Evolutionary conservation across 495 filamentous ascomycete genomes (phyloP).

Genomic region (Niebla homalea): DNA sequence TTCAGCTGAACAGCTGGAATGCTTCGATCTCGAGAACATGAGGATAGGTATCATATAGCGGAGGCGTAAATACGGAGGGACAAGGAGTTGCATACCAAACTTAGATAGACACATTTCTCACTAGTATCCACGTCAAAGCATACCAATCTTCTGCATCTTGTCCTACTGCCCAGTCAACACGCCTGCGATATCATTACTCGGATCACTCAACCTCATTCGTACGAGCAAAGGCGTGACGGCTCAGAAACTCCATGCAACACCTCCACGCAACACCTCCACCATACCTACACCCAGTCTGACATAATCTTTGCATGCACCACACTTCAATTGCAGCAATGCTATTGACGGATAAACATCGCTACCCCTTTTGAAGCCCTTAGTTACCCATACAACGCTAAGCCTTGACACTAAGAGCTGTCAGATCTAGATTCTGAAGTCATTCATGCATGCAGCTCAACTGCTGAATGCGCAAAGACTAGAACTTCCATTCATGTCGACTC

Average conservation of each 20-base stretch:
- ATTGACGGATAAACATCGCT: neutral
- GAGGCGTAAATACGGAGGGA: neutral
- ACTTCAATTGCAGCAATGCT: constrained; percentile 37
- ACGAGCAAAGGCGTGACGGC: too few relatives aligned
- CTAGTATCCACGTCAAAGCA: too few relatives aligned
- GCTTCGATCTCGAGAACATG: too few relatives aligned
- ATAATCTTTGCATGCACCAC: constrained; percentile 51
- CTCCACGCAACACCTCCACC: constrained; percentile 43
- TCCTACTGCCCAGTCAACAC: too few relatives aligned
- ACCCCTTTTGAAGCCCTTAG: constrained; percentile 14
- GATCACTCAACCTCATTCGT: too few relatives aligned
- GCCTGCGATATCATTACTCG: too few relatives aligned
- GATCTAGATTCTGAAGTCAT: neutral
- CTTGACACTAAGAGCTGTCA: neutral
- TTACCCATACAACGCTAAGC: too few relatives aligned
- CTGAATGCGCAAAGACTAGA: neutral
- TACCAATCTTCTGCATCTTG: too few relatives aligned
- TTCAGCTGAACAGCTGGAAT: neutral
- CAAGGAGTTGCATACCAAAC: neutral
- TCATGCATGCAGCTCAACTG: neutral
- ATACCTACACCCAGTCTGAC: constrained; percentile 43
- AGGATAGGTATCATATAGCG: too few relatives aligned
- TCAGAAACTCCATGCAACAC: constrained; percentile 37
- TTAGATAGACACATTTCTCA: too few relatives aligned
- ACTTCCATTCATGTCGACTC: too few relatives aligned